Evolutionary conservation across 2,329 filamentous ascomycete species (phyloP).

Genomic region (Pseudogymnoascus sp.): DNA sequence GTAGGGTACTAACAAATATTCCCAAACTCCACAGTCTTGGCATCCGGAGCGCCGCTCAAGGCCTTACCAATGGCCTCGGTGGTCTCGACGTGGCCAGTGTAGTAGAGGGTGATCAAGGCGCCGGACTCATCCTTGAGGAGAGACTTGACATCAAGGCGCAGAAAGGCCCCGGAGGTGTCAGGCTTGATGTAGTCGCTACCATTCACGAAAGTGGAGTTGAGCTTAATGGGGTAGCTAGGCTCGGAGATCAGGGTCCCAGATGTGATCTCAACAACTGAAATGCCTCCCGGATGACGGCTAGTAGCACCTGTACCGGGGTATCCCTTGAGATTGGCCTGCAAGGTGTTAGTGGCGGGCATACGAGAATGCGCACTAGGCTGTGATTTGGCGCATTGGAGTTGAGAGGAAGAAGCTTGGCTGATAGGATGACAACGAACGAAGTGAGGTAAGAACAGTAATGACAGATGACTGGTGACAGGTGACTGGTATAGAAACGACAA

Average conservation of each 20-base stretch:
- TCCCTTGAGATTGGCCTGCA: background rate
- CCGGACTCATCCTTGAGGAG: constrained; percentile 31
- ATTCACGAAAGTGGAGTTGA: constrained; percentile 33
- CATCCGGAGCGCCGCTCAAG: constrained; percentile 29
- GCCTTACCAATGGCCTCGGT: constrained; percentile 28
- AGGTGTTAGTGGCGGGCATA: background rate
- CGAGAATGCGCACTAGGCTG: background rate
- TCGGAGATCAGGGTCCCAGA: constrained; percentile 31
- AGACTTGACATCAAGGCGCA: constrained; percentile 33
- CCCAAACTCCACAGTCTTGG: constrained; percentile 34
- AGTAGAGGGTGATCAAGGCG: constrained; percentile 31
- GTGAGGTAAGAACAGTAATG: background rate
- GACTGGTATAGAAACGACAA: background rate
- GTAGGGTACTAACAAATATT: constrained; percentile 30
- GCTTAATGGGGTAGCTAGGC: constrained; percentile 28
- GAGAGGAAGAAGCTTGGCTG: background rate
- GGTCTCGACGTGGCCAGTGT: constrained; percentile 33
- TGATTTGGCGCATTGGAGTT: background rate
- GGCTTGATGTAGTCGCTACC: constrained; percentile 35
- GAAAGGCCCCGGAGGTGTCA: constrained; percentile 31
- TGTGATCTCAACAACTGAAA: constrained; percentile 12
- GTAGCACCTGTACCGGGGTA: background rate
- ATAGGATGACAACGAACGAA: background rate
- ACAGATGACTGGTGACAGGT: background rate
- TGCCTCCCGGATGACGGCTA: background rate